Percentiles rank a stretch among this genome's conserved stretches.
Conservation (phyloP, 2,329 filamentous ascomycete species). For the Fusarium beomiforme region DNA sequence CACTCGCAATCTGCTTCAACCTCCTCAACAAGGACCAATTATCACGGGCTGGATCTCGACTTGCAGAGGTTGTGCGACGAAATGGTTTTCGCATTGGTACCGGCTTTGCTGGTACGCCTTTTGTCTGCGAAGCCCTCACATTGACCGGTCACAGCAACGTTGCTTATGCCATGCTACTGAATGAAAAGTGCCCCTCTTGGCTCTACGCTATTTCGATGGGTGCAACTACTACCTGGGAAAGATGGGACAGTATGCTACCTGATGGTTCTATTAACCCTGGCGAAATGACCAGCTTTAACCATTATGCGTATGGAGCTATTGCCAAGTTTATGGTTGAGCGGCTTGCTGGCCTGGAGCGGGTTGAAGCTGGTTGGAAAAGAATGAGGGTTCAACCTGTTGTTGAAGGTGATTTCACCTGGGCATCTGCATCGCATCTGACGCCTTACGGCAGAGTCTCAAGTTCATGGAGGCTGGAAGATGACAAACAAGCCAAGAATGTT, state of each 20-base stretch:
- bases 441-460: conserved; percentile 36
- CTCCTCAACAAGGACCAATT: conserved; percentile 15
- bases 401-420: conserved; percentile 32
- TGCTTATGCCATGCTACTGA: conserved; percentile 51
- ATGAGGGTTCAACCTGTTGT: conserved; percentile 28
- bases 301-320: conserved; percentile 54
- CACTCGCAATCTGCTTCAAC: conserved; percentile 37
- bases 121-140: conserved; percentile 36
- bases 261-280: conserved; percentile 52
- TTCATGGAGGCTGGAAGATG: conserved; percentile 33
- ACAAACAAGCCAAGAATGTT: background rate
- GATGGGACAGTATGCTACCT: conserved; percentile 53
- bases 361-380: conserved; percentile 42
- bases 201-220: conserved; percentile 52
- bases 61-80: conserved; percentile 27
- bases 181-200: conserved; percentile 50
- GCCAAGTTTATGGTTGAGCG: conserved; percentile 50
- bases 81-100: conserved; percentile 37
- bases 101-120: conserved; percentile 53
- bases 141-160: conserved; percentile 30
- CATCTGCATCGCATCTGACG: conserved; percentile 31
- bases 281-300: conserved; percentile 55
- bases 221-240: conserved; percentile 55
- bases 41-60: conserved; percentile 16
- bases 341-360: conserved; percentile 34